Conservation (phyloP, 441 rosid genomes). For the Brassica balearica region DNA sequence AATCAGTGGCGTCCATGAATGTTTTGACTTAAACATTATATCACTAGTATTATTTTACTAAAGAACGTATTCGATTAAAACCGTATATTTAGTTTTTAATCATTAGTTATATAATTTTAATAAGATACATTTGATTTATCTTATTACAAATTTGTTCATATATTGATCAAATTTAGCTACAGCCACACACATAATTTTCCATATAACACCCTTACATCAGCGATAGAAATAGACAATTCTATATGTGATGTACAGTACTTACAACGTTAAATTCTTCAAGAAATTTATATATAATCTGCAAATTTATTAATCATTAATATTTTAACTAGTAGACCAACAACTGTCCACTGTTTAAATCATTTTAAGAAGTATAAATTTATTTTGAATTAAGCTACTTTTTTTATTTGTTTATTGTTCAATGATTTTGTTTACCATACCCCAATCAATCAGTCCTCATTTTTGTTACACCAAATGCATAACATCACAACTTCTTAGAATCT, state of each 20-base stretch:
- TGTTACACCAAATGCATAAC: slow-evolving; percentile 12
- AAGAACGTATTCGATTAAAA: too few relatives aligned
- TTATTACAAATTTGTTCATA: too few relatives aligned
- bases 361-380: not conserved
- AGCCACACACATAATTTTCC: not conserved
- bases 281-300: not conserved
- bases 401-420: not conserved
- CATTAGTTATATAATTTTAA: too few relatives aligned
- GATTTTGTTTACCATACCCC: not conserved
- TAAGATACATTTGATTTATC: too few relatives aligned
- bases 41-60: too few relatives aligned
- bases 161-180: too few relatives aligned
- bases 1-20: too few relatives aligned
- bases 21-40: too few relatives aligned
- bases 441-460: not conserved
- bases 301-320: not conserved
- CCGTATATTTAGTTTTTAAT: too few relatives aligned
- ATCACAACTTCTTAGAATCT: not conserved
- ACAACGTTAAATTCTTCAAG: not conserved
- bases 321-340: not conserved
- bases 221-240: not conserved
- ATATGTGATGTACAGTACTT: not conserved
- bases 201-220: not conserved
- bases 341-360: not conserved
- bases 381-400: not conserved